These are phyloP conservation scores for Daldinia vernicosa DNA, from an alignment of 495 filamentous ascomycete genomes.

Conservation along the genomic window DNA sequence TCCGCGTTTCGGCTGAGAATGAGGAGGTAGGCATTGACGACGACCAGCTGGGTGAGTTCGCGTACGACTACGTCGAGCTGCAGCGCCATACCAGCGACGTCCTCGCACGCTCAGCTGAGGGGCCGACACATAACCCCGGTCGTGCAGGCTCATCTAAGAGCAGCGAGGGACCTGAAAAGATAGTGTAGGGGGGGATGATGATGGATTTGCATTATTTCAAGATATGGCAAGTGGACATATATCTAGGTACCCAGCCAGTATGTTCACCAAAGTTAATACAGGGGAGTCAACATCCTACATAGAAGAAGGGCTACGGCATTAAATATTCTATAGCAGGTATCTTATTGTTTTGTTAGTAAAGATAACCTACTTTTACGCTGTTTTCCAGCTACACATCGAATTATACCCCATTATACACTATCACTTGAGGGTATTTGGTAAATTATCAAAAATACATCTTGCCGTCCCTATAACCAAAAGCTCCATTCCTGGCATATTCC, in stretches of 20 bases:
- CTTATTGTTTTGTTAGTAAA: slow-evolving; percentile 13
- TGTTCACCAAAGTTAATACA: neutral
- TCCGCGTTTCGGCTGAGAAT: slow-evolving; percentile 75
- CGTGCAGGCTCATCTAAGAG: slow-evolving; percentile 76
- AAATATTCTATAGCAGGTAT: slow-evolving; percentile 16
- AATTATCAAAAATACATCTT: too few species aligned
- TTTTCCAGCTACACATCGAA: neutral
- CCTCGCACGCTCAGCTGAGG: slow-evolving; percentile 5
- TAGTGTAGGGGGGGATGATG: slow-evolving; percentile 21
- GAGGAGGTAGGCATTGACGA: slow-evolving; percentile 84
- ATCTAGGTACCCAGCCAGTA: neutral
- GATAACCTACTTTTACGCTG: neutral
- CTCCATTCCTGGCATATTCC: too few species aligned
- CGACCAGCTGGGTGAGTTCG: slow-evolving; percentile 84
- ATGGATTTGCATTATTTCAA: neutral
- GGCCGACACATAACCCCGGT: slow-evolving; percentile 61
- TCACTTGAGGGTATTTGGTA: neutral
- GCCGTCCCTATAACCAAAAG: too few species aligned
- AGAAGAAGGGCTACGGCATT: neutral
- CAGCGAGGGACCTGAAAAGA: slow-evolving; percentile 45
- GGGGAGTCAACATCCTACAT: slow-evolving; percentile 5
- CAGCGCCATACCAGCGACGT: slow-evolving; percentile 70
- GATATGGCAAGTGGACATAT: neutral
- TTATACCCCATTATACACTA: slow-evolving; percentile 20
- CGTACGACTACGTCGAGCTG: slow-evolving; percentile 85